A percentile compares a stretch with the other conserved stretches of the same genome.
phyloP scores from a whole-genome alignment of 2,329 filamentous ascomycete genomes.

The Gliomastix tumulicola region DNA sequence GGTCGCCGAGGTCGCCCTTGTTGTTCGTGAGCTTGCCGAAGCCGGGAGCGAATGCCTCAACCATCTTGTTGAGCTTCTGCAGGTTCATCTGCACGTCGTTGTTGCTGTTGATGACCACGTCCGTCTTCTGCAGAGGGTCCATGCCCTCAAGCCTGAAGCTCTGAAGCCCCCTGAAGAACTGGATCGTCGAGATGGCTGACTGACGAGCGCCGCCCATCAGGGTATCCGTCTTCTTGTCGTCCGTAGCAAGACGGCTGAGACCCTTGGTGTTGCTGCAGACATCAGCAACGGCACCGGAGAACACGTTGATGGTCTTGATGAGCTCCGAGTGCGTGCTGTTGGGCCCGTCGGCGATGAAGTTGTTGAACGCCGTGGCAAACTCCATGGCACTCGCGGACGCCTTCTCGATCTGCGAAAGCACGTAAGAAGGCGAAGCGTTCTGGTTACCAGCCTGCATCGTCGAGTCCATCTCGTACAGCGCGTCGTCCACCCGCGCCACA shows the following conservation, averaged over 20 bases:
- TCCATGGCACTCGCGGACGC: conserved; percentile 91
- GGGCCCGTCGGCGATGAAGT: conserved; percentile 94
- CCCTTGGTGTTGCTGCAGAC: conserved; percentile 96
- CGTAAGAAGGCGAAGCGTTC: conserved; percentile 89
- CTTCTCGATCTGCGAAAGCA: conserved; percentile 95
- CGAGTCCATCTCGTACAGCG: conserved; percentile 93
- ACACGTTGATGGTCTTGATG: conserved; percentile 86
- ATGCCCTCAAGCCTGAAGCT: conserved; percentile 90
- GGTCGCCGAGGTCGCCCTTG: conserved; percentile 82
- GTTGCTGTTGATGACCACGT: conserved; percentile 96
- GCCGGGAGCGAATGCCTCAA: conserved; percentile 85
- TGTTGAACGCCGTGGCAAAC: conserved; percentile 97
- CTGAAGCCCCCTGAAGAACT: conserved; percentile 90
- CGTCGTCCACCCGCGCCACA: conserved; percentile 90
- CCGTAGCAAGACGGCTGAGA: conserved; percentile 82
- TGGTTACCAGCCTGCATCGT: conserved; percentile 98
- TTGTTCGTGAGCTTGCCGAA: conserved; percentile 72
- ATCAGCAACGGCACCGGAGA: conserved; percentile 84
- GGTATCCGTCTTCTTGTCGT: conserved; percentile 89
- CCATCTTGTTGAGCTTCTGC: conserved; percentile 87
- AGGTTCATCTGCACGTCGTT: conserved; percentile 92
- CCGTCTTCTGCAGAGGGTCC: conserved; percentile 86
- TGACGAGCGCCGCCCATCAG: conserved; percentile 76
- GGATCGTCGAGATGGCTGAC: conserved; percentile 79
- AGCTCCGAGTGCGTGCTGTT: conserved; percentile 85